phyloP scores from a whole-genome alignment of 768 basidiomycete genomes.

The Sistotremastrum niveocremeum region DNA sequence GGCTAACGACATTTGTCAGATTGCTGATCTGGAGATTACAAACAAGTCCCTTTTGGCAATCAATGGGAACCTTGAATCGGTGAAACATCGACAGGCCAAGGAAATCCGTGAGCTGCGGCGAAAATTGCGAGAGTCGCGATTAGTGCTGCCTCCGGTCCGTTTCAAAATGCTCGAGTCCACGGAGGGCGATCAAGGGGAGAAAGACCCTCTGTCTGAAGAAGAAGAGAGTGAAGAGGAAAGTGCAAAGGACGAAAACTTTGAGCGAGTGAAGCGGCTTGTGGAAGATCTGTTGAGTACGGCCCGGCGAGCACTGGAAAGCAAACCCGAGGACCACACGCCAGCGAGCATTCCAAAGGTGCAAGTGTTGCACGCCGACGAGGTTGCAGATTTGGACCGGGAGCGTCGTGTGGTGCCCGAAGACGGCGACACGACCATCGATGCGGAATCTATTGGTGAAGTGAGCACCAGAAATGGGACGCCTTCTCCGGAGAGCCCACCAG shows the following conservation, averaged over 20 bases:
- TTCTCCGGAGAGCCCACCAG: too few relatives aligned
- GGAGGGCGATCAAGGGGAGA: constrained; percentile 25
- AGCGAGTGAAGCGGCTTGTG: constrained; percentile 48
- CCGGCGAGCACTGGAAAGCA: constrained; percentile 45
- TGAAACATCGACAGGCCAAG: constrained; percentile 65
- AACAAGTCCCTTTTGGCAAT: constrained; percentile 77
- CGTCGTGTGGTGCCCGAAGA: too few relatives aligned
- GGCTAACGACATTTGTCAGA: constrained; percentile 30
- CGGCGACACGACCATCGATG: too few relatives aligned
- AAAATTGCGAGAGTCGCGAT: constrained; percentile 68
- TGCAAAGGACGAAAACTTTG: constrained; percentile 41
- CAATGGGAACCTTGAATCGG: constrained; percentile 69
- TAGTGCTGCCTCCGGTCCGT: constrained; percentile 57
- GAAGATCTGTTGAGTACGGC: constrained; percentile 49
- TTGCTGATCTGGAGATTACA: constrained; percentile 84
- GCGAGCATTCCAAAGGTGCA: constrained; percentile 25
- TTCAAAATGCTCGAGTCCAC: constrained; percentile 45
- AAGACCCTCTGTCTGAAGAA: constrained; percentile 7
- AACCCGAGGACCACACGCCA: constrained; percentile 35
- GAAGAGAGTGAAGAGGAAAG: constrained; percentile 24
- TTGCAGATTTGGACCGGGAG: constrained; percentile 10
- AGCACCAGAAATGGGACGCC: too few relatives aligned
- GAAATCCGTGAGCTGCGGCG: constrained; percentile 80
- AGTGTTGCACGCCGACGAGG: constrained; percentile 62
- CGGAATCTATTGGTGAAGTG: too few relatives aligned